These are phyloP conservation scores for Papiliotrema flavescens DNA, from an alignment of 1,284 basidiomycete genomes.

Conservation along the genomic window DNA sequence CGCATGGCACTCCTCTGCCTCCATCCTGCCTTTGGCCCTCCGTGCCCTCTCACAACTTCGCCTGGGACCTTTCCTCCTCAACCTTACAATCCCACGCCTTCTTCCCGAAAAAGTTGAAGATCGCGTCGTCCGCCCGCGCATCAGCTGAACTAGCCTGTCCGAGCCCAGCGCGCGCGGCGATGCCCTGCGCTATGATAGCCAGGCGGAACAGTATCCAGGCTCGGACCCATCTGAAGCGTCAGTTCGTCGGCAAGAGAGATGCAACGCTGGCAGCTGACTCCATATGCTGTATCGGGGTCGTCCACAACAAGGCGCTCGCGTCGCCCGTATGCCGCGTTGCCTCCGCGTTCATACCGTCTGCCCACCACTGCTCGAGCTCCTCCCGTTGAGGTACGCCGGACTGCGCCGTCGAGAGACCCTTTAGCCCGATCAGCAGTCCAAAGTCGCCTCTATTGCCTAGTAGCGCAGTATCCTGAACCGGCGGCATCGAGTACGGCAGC, in stretches of 20 bases:
- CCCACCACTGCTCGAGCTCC: slow-evolving; percentile 60
- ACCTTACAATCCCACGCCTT: slow-evolving; percentile 54
- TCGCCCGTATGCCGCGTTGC: slow-evolving; percentile 14
- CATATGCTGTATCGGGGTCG: slow-evolving; percentile 37
- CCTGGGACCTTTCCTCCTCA: slow-evolving; percentile 11
- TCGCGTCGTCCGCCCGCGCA: slow-evolving; percentile 56
- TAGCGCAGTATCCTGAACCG: slow-evolving; percentile 23
- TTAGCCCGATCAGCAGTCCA: slow-evolving; percentile 55
- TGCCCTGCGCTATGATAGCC: slow-evolving; percentile 86
- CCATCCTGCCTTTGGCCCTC: background rate
- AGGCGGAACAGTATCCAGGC: slow-evolving; percentile 54
- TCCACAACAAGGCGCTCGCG: slow-evolving; percentile 22
- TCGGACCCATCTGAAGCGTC: slow-evolving; percentile 24
- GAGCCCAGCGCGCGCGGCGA: slow-evolving; percentile 79
- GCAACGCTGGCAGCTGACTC: slow-evolving; percentile 31
- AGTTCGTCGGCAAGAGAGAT: slow-evolving; percentile 48
- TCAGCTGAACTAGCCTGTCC: slow-evolving; percentile 81
- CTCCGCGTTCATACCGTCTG: slow-evolving; percentile 41
- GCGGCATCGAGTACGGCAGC: slow-evolving; percentile 72
- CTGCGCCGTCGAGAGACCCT: slow-evolving; percentile 55
- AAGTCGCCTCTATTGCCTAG: background rate
- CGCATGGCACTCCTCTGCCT: background rate
- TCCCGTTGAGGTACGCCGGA: slow-evolving; percentile 65
- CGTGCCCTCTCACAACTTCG: slow-evolving; percentile 41
- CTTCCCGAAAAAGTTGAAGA: slow-evolving; percentile 63